Base-by-base conservation (phyloP, 768 basidiomycete species). In the Sporobolomyces pararoseus region DNA sequence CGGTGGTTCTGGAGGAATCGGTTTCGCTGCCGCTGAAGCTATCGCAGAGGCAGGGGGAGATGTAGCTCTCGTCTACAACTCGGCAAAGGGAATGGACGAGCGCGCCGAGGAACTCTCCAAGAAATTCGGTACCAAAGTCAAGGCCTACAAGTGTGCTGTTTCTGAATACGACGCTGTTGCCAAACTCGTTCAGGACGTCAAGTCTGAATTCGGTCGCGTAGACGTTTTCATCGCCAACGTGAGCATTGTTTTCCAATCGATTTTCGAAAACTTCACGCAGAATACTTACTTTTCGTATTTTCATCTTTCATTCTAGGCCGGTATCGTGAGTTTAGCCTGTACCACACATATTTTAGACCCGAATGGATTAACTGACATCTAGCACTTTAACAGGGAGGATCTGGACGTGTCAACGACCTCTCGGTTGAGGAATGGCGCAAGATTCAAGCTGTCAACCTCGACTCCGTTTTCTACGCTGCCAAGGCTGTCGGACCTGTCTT, bases 221-320 rank as follows among this genome's bases (percentile, higher is more conserved):
- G 79, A 80, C 63, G 63, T 77, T 31, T 77, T 73, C 29, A 72
- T 80, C 16, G 75, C 76, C 25, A 80, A 80, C 71, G 79, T 78
- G 16, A 73, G 77, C 77, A 49, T 42, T 42, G 9, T 42, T 17
- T 9, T 9, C 39, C 17, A 9, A 9, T 47, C 46, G 10, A 23
- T 21, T 47, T 47, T 47, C 46, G 10, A 23, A 14, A 12, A 12
- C 10, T 13, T 23, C 6, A 47, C 21, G 46, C 10, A 47, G 14
- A 42, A 42, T 42, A 17, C 39, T 10, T 42, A 17, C 9, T 10
- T 42, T 42, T 42, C 17, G 39, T 42, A 14, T 32, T 34, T 25
- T 17, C 13, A 53, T 7, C 27, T 19, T 58, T 9, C 4, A 13
- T 58, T 9, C 17, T 39, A 70, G 60, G 68, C 68, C 29, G 68